phyloP scores from a whole-genome alignment of 768 basidiomycete genomes.

The Gymnopilus dilepis region DNA sequence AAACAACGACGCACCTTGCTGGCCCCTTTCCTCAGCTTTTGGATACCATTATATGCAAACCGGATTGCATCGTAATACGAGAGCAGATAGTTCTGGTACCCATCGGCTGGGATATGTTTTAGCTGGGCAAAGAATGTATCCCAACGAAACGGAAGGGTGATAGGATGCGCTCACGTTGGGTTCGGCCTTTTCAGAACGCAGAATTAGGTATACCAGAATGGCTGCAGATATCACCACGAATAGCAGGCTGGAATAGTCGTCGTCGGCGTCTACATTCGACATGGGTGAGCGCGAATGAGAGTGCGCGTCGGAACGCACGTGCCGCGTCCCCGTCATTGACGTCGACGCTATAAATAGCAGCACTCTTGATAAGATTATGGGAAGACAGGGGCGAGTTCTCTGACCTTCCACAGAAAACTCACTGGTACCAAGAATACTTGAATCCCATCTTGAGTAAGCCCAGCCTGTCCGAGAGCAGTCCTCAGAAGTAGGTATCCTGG shows the following conservation, averaged over 20 bases:
- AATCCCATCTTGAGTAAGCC: neutral
- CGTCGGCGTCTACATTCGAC: constrained; percentile 4
- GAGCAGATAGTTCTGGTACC: constrained; percentile 22
- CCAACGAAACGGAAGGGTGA: neutral
- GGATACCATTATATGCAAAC: constrained; percentile 19
- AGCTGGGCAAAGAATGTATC: constrained; percentile 25
- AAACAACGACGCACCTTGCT: constrained; percentile 23
- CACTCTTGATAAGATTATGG: constrained; percentile 23
- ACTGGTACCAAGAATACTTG: neutral
- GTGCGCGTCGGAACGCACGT: neutral
- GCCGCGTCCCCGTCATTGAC: neutral
- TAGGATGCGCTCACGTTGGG: constrained; percentile 14
- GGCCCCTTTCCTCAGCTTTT: constrained; percentile 25
- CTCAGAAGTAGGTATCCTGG: neutral
- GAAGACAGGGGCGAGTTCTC: constrained; percentile 9
- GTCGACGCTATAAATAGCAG: neutral
- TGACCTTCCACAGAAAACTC: neutral
- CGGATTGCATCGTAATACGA: constrained; percentile 30
- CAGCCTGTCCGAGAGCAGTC: neutral
- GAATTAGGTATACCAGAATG: neutral
- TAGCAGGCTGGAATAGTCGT: constrained; percentile 11
- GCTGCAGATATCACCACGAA: constrained; percentile 10
- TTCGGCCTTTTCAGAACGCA: constrained; percentile 11
- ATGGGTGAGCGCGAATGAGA: too few species aligned
- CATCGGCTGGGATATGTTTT: constrained; percentile 31